phyloP scores from a whole-genome alignment of 345 rosid species.

The Mangifera indica region DNA sequence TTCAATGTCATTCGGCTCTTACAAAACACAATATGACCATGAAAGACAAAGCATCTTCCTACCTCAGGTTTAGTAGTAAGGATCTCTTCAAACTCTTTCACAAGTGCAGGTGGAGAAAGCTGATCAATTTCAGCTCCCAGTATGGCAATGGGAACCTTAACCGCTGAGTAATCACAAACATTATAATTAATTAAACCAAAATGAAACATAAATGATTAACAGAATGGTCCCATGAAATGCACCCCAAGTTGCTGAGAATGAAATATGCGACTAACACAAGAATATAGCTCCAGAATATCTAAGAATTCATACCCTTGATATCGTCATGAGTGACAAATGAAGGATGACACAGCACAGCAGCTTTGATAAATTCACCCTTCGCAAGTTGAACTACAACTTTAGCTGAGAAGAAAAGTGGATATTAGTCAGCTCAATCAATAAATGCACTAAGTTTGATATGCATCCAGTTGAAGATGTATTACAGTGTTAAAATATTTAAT shows the following conservation, averaged over 20 bases:
- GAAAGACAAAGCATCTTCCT: constrained; percentile 12
- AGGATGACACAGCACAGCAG: constrained; percentile 76
- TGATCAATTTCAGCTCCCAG: constrained; percentile 60
- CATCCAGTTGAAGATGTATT: neutral
- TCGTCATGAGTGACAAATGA: constrained; percentile 64
- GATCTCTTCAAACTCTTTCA: constrained; percentile 49
- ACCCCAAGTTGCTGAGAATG: neutral
- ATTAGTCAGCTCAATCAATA: neutral
- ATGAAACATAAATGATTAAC: neutral
- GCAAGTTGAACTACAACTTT: constrained; percentile 73
- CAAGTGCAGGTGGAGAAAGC: constrained; percentile 40
- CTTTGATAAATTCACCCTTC: constrained; percentile 51
- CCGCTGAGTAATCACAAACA: constrained; percentile 30
- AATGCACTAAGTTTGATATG: no score
- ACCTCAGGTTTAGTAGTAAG: constrained; percentile 46
- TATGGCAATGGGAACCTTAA: constrained; percentile 47
- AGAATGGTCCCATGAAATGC: neutral
- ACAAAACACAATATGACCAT: neutral
- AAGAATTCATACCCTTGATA: constrained; percentile 52
- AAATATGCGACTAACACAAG: neutral
- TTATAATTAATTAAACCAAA: neutral
- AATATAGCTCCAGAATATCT: neutral
- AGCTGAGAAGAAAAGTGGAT: constrained; percentile 40
- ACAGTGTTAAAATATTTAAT: neutral
- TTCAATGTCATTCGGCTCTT: neutral